Conservation (phyloP, 108 stramenopile genomes). For the Aureococcus anophagefferens region DNA sequence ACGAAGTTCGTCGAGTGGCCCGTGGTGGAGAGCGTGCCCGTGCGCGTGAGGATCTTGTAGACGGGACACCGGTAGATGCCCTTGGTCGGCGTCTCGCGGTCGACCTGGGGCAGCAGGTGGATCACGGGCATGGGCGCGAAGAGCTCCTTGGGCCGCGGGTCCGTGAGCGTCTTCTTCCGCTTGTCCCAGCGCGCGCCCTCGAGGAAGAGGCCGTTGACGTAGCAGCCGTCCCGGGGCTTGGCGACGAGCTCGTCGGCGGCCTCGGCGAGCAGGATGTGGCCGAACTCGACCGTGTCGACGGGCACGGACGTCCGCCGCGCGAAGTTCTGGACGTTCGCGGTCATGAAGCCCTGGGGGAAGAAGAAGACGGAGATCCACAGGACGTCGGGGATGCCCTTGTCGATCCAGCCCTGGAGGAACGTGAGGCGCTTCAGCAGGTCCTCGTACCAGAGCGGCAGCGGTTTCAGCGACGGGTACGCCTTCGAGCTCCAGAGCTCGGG, state of each 20-base stretch:
- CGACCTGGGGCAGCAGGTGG: conserved; percentile 39
- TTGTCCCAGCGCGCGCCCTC: conserved; percentile 56
- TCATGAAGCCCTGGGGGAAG: conserved; percentile 58
- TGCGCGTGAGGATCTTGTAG: conserved; percentile 51
- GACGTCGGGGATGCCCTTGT: conserved; percentile 37
- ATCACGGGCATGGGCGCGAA: conserved; percentile 50
- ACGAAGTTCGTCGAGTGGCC: conserved; percentile 47
- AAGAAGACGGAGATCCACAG: conserved; percentile 63
- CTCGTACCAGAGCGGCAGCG: conserved; percentile 42
- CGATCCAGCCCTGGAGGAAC: conserved; percentile 48
- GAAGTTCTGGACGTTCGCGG: conserved; percentile 55
- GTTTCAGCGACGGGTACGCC: conserved; percentile 54
- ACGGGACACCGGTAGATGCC: conserved; percentile 55
- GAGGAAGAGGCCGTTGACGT: conserved; percentile 47
- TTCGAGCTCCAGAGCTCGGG: conserved; percentile 37
- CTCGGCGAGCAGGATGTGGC: conserved; percentile 27
- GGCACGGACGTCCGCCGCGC: conserved; percentile 42
- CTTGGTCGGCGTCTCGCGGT: conserved; percentile 20
- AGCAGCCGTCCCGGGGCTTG: conserved; percentile 44
- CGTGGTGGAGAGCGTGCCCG: conserved; percentile 31
- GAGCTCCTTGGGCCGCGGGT: conserved; percentile 50
- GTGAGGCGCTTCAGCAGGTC: conserved; percentile 39
- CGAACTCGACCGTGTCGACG: conserved; percentile 47
- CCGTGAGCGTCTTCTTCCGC: conserved; percentile 26
- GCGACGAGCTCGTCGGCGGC: conserved; percentile 11